Conservation (phyloP, 495 filamentous ascomycete genomes). For the Chaetomidium leptoderma region DNA sequence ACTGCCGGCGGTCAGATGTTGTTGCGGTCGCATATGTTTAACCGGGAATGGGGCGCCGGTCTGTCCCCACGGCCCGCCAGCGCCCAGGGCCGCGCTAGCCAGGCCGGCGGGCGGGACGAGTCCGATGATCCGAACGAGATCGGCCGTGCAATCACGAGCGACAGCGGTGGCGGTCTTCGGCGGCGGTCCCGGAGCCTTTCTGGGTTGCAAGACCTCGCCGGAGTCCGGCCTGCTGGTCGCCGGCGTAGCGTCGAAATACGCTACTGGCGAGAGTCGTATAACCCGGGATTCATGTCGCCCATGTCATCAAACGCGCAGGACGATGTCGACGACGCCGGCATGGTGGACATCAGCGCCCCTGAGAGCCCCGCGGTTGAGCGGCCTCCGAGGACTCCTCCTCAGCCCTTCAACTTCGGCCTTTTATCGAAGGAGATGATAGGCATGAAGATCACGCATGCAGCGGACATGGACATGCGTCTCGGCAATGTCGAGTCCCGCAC, state of each 20-base stretch:
- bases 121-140: conserved; percentile 44
- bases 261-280: conserved; percentile 54
- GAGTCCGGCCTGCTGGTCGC: conserved; percentile 28
- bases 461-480: conserved; percentile 48
- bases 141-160: conserved; percentile 51
- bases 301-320: conserved; percentile 43
- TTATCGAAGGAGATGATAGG: conserved; percentile 43
- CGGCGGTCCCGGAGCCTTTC: conserved; percentile 52
- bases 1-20: conserved; percentile 39
- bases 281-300: conserved; percentile 44
- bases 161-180: conserved; percentile 36
- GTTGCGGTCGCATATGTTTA: conserved; percentile 25
- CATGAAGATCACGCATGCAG: conserved; percentile 53
- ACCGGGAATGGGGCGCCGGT: conserved; percentile 42
- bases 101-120: conserved; percentile 20
- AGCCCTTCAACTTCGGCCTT: conserved; percentile 51
- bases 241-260: conserved; percentile 56
- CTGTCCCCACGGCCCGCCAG: conserved; percentile 53
- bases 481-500: conserved; percentile 42
- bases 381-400: conserved; percentile 40
- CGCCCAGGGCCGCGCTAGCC: conserved; percentile 43
- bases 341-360: conserved; percentile 32
- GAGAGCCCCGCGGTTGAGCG: conserved; percentile 33
- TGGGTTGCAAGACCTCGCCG: conserved; percentile 42
- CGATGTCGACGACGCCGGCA: conserved; percentile 38